phyloP scores from a whole-genome alignment of 768 basidiomycete species.

The Rhodocollybia butyracea region DNA sequence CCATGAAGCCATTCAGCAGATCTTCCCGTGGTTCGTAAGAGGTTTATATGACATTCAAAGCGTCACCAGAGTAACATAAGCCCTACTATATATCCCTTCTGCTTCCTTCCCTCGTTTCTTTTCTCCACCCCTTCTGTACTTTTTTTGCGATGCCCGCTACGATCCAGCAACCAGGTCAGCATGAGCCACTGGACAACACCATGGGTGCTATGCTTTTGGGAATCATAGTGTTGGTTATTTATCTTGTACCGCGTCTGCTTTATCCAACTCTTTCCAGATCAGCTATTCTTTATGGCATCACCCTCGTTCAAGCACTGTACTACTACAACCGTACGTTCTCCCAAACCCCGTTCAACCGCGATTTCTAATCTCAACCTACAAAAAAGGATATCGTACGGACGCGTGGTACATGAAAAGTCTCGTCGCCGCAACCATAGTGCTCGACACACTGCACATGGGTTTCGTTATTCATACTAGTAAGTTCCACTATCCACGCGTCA shows the following conservation, averaged over 20 bases:
- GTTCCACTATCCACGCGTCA: background rate
- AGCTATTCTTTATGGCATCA: conserved; percentile 10
- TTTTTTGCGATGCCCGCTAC: conserved; percentile 4
- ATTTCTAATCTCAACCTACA: background rate
- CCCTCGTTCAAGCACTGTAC: conserved; percentile 10
- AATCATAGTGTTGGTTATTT: conserved; percentile 25
- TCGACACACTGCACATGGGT: conserved; percentile 11
- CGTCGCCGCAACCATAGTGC: conserved; percentile 5
- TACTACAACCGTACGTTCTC: conserved; percentile 9
- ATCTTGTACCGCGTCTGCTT: no score
- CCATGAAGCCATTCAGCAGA: no score
- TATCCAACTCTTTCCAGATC: no score
- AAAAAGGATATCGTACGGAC: conserved; percentile 8
- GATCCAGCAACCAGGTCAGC: background rate
- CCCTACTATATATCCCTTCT: no score
- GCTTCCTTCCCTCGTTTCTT: background rate
- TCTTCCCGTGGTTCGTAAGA: no score
- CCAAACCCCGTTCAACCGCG: background rate
- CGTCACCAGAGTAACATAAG: no score
- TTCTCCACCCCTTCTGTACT: background rate
- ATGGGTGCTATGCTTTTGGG: conserved; percentile 45
- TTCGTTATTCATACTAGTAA: conserved; percentile 11
- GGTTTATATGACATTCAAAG: no score
- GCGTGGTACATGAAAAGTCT: conserved; percentile 9
- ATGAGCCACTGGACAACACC: conserved; percentile 17